These are phyloP conservation scores for Ulmus americana DNA, from an alignment of 331 rosid species.

Conservation along the genomic window DNA sequence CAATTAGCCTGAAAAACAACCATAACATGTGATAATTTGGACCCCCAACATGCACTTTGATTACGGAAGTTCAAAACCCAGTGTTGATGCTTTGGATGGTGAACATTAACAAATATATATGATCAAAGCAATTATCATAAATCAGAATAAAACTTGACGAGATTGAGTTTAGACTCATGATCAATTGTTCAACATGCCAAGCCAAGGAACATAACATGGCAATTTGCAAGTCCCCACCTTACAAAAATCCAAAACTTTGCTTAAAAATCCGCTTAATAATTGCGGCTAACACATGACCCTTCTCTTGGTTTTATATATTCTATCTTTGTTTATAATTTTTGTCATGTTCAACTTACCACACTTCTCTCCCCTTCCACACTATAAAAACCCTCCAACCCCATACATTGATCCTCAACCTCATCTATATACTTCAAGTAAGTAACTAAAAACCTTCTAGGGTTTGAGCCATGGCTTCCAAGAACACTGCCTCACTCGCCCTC, in stretches of 20 bases:
- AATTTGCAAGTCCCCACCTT: conserved; percentile 11
- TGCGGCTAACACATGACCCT: conserved; percentile 43
- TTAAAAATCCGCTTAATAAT: conserved; percentile 3
- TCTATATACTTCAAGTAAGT: neutral
- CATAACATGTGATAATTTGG: too few species aligned
- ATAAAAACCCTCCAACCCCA: conserved; percentile 32
- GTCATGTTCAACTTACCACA: neutral
- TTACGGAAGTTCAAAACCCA: too few species aligned
- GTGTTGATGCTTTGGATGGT: too few species aligned
- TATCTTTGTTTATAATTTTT: neutral
- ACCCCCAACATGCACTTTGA: too few species aligned
- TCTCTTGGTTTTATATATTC: neutral
- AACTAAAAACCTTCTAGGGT: conserved; percentile 2
- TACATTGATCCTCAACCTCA: conserved; percentile 1
- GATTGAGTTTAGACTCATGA: neutral
- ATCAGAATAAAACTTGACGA: too few species aligned
- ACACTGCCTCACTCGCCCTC: conserved; percentile 39
- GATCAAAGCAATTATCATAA: too few species aligned
- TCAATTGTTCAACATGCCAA: neutral
- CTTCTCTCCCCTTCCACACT: conserved; percentile 23
- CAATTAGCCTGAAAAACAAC: too few species aligned
- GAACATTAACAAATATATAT: too few species aligned
- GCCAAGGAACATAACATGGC: conserved; percentile 9
- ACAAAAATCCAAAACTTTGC: conserved; percentile 32
- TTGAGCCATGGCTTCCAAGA: conserved; percentile 49